Conservation (phyloP, 345 rosid species). For the Xanthoceras sorbifolium region DNA sequence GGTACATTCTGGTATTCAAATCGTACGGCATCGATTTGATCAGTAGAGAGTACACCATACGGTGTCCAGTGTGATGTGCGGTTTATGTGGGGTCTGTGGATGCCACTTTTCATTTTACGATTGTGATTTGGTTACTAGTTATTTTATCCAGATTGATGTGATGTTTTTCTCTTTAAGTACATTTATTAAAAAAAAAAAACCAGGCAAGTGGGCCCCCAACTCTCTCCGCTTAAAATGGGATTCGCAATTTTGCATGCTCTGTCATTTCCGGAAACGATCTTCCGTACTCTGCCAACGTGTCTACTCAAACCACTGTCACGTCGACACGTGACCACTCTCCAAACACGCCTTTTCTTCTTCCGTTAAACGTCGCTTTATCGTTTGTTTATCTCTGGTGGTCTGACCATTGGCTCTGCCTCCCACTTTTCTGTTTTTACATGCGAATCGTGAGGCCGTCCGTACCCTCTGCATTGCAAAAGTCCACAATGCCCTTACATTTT, state of each 20-base stretch:
- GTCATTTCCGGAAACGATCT: slow-evolving; percentile 31
- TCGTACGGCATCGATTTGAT: slow-evolving; percentile 21
- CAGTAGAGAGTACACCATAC: background rate
- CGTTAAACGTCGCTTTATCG: slow-evolving; percentile 46
- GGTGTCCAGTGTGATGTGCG: background rate
- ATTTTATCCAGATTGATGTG: background rate
- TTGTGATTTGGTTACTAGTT: background rate
- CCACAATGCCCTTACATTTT: slow-evolving; percentile 10
- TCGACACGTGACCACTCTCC: slow-evolving; percentile 13
- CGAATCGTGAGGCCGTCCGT: slow-evolving; percentile 1
- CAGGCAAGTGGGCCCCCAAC: no score
- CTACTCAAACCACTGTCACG: background rate
- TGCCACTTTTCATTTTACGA: background rate
- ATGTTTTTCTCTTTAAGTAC: no score
- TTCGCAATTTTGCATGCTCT: no score
- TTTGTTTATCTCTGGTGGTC: background rate
- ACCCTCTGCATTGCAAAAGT: background rate
- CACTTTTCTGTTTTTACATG: slow-evolving; percentile 20
- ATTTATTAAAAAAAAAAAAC: no score
- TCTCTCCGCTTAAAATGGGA: background rate
- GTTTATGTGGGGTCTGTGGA: background rate
- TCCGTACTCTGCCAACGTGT: slow-evolving; percentile 16
- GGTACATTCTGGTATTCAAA: slow-evolving; percentile 11
- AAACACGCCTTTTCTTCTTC: background rate
- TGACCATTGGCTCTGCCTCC: slow-evolving; percentile 16